These are phyloP conservation scores for Clitopilus hobsonii DNA, from an alignment of 768 basidiomycete genomes.

Conservation along the genomic window DNA sequence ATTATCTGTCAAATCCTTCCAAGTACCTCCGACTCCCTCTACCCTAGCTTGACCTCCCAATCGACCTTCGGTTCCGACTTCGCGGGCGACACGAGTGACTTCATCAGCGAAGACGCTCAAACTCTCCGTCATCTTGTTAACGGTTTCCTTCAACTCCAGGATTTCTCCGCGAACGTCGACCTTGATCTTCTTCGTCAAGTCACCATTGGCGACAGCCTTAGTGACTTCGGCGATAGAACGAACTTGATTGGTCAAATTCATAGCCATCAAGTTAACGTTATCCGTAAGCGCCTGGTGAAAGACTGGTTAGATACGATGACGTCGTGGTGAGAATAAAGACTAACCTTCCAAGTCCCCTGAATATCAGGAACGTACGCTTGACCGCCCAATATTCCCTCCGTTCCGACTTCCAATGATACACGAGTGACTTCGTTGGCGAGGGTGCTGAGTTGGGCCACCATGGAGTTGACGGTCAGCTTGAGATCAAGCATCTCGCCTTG, in stretches of 20 bases:
- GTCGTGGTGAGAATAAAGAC: neutral
- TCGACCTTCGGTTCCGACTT: conserved; percentile 95
- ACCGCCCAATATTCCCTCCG: conserved; percentile 89
- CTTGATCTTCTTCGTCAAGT: conserved; percentile 89
- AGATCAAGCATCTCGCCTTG: conserved; percentile 92
- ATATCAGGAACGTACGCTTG: conserved; percentile 92
- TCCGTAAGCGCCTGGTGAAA: conserved; percentile 50
- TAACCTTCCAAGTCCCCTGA: conserved; percentile 91
- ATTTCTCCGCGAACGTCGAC: conserved; percentile 94
- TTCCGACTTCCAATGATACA: conserved; percentile 89
- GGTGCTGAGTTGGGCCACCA: conserved; percentile 75
- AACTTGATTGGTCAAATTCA: conserved; percentile 89
- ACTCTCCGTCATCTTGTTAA: conserved; percentile 92
- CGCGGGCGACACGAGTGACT: conserved; percentile 79
- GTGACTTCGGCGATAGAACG: conserved; percentile 86
- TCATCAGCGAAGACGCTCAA: conserved; percentile 84
- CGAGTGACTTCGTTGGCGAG: conserved; percentile 84
- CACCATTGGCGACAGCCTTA: conserved; percentile 90
- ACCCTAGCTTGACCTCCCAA: conserved; percentile 94
- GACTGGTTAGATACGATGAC: neutral
- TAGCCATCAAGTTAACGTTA: conserved; percentile 87
- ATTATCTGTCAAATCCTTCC: conserved; percentile 95
- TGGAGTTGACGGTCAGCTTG: conserved; percentile 84
- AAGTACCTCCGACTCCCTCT: conserved; percentile 91
- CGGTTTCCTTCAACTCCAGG: conserved; percentile 83